Base-by-base conservation (phyloP, 331 rosid genomes). In the Rosa hybrid region DNA sequence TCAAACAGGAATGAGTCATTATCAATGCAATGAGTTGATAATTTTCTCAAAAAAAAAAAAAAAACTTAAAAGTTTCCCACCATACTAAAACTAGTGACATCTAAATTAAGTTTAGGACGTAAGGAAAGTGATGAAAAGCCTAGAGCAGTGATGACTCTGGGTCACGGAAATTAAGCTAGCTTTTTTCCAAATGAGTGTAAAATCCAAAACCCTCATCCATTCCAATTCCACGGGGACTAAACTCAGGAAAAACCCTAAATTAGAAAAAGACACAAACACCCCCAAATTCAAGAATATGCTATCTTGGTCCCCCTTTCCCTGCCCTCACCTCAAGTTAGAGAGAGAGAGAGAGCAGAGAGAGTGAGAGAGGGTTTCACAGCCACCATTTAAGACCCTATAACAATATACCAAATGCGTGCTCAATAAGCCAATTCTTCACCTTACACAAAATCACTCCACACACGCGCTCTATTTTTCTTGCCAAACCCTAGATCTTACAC, bases 401-500 rank as follows among this genome's bases (percentile, higher is more conserved):
- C 18, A 71, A 30, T 0, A 38, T 25, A 46, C 71, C 68, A 74
- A 76, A 85, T 88, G 94, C 92, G 94, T 90, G 90, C 64, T 85
- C 71, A 80, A 77, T 86, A 86, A 90, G 89, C 92, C 90, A 83
- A 13, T 54, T 77, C 70, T 68, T 73, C 44, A 13, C 39, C 64
- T 46, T 39, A 41, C 25, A 39, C 68, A 42, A 83, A 45, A 74
- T 73, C 84, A 72, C 72, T 77, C 42, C 84, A 14, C 74, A 65
- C 81, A 65, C 81, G 50, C 86, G 4, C 77, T 56, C 27, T 25
- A 25, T 25, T 44, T 45, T 49, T 25, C 23, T 34, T 17, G 20
- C 53, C 68, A 77, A 88, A 86, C 90, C 94, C 91, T 88, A 85
- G 91, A 86, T 90, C 92, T 83, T 86, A 64, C 65, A 21, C 39